Conservation (phyloP, 164 flowering plant genomes). For the Cinnamomum chago region DNA sequence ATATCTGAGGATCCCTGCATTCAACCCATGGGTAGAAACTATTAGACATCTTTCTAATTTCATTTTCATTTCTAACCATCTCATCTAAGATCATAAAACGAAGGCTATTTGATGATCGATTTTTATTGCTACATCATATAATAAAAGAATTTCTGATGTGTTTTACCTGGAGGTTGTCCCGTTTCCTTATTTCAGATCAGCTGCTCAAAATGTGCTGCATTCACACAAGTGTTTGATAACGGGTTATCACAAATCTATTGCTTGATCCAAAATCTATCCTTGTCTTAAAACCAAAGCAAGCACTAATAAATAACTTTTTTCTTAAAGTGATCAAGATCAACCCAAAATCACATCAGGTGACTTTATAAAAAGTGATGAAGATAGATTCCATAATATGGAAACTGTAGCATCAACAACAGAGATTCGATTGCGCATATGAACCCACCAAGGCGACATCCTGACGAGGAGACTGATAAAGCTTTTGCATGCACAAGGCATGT, state of each 20-base stretch:
- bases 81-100: too few relatives aligned
- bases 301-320: not conserved
- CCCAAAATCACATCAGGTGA: constrained; percentile 2
- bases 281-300: not conserved
- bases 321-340: not conserved
- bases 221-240: not conserved
- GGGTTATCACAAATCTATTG: not conserved
- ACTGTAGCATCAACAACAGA: not conserved
- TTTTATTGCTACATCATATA: too few relatives aligned
- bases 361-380: constrained; percentile 12
- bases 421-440: constrained; percentile 1
- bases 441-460: not conserved
- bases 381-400: constrained; percentile 7
- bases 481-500: not conserved
- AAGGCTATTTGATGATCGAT: too few relatives aligned
- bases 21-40: too few relatives aligned
- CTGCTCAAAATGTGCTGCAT: not conserved
- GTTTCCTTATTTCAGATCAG: not conserved
- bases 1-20: too few relatives aligned
- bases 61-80: too few relatives aligned
- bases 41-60: too few relatives aligned
- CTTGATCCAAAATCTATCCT: not conserved
- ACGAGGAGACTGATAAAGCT: not conserved
- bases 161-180: not conserved
- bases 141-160: not conserved